Evolutionary conservation across 495 filamentous ascomycete genomes (phyloP).

Genomic region (Hypoxylon subgilvum): DNA sequence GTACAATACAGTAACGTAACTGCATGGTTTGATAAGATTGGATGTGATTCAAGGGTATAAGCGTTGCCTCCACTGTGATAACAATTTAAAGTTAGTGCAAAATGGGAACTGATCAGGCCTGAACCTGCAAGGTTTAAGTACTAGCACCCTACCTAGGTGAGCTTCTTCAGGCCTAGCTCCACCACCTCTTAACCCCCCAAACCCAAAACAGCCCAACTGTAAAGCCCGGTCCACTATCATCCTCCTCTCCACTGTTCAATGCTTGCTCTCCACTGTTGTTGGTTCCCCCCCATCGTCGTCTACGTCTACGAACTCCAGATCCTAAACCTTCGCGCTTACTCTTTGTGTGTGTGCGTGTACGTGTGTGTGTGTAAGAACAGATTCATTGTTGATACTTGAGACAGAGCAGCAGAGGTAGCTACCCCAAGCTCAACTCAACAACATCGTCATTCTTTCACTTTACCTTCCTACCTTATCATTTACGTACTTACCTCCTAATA

Average conservation of each 20-base stretch:
- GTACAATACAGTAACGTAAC: background rate
- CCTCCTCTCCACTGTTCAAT: conserved; percentile 20
- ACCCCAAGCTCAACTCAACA: background rate
- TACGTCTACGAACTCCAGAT: conserved; percentile 17
- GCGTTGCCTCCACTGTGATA: background rate
- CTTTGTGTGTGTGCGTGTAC: too few relatives aligned
- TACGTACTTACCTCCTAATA: conserved; percentile 17
- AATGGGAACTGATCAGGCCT: conserved; percentile 1
- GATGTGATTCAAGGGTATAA: too few relatives aligned
- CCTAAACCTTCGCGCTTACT: conserved; percentile 30
- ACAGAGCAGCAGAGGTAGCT: too few relatives aligned
- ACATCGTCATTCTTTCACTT: conserved; percentile 11
- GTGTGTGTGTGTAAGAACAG: too few relatives aligned
- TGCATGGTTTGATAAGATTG: background rate
- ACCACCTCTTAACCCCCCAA: conserved; percentile 15
- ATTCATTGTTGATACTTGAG: conserved; percentile 34
- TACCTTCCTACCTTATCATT: background rate
- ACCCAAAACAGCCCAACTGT: conserved; percentile 20
- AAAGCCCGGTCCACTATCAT: conserved; percentile 27
- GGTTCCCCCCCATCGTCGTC: too few relatives aligned
- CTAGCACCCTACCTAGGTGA: conserved; percentile 1
- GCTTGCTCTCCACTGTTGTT: conserved; percentile 21
- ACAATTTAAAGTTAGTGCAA: conserved; percentile 11
- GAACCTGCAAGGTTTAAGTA: conserved; percentile 4
- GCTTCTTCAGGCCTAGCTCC: conserved; percentile 1